Percentiles rank a stretch among this genome's conserved stretches.
phyloP scores from a whole-genome alignment of 2,329 filamentous ascomycete genomes.

The Claviceps digitariae region DNA sequence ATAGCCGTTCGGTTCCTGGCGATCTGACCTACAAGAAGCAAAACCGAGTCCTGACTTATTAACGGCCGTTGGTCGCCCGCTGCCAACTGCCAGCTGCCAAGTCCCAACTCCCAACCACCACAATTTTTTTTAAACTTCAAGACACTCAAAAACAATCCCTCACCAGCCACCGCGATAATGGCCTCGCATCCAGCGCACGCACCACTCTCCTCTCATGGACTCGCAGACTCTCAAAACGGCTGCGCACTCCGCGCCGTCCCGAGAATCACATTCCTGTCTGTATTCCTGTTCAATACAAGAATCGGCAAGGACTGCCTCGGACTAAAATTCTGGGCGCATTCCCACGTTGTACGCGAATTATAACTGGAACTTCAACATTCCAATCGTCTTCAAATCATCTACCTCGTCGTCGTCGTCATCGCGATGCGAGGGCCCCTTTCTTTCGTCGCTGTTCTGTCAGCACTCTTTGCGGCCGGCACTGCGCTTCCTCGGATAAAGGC shows the following conservation, averaged over 20 bases:
- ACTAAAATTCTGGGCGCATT: not conserved
- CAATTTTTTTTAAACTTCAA: not conserved
- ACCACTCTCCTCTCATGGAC: not conserved
- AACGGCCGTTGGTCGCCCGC: not conserved
- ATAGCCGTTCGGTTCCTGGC: not conserved
- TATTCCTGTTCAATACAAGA: not conserved
- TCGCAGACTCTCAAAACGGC: not conserved
- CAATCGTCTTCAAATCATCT: not conserved
- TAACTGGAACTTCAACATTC: not conserved
- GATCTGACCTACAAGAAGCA: not conserved
- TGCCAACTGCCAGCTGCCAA: not conserved
- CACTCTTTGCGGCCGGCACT: slow-evolving; percentile 12
- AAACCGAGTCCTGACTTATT: not conserved
- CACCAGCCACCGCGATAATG: slow-evolving; percentile 6
- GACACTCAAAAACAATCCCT: no score
- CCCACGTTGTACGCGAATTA: not conserved
- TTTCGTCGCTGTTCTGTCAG: slow-evolving; percentile 18
- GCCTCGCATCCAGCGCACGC: no score
- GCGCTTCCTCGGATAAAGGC: slow-evolving; percentile 17
- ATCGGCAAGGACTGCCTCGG: not conserved
- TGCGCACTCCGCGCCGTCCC: not conserved
- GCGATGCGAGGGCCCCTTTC: slow-evolving; percentile 19
- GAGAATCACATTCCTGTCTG: not conserved
- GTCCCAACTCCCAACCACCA: slow-evolving; percentile 4
- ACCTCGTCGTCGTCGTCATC: slow-evolving; percentile 7